Conservation (phyloP, 257 asterid genomes). For the Capsicum pubescens region DNA sequence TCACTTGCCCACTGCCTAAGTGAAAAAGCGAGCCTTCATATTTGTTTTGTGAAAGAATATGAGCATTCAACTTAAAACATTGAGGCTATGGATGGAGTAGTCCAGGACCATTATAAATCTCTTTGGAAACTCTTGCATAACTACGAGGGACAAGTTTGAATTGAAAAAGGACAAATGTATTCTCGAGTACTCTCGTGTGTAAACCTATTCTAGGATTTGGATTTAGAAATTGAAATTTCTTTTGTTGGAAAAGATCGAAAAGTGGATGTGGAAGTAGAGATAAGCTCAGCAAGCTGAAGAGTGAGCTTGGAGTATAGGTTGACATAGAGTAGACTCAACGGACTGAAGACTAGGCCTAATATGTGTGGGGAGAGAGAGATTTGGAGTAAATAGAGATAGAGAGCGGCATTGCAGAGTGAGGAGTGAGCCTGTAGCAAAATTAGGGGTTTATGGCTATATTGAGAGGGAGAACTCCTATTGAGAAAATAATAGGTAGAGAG, state of each 20-base stretch:
- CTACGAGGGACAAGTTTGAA: neutral
- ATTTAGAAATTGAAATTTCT: neutral
- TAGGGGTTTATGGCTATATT: neutral
- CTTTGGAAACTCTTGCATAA: neutral
- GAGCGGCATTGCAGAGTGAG: too few species aligned
- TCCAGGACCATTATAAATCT: neutral
- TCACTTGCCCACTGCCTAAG: neutral
- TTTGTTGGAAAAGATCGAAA: neutral
- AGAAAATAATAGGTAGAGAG: neutral
- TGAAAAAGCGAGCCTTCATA: neutral
- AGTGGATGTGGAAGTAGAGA: neutral
- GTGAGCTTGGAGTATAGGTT: neutral
- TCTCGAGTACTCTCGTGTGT: neutral
- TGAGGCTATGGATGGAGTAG: slow-evolving; percentile 12
- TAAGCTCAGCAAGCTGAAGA: neutral
- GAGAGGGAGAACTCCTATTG: neutral
- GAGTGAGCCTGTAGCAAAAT: neutral
- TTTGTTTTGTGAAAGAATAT: neutral
- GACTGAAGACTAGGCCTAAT: neutral
- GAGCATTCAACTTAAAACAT: neutral
- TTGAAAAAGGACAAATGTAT: neutral
- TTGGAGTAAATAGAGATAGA: too few species aligned
- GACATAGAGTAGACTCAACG: neutral
- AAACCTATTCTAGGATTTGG: neutral
- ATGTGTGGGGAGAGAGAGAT: neutral